These are phyloP conservation scores for bread wheat (Triticum aestivum) DNA, from an alignment of 176 grass and related monocot genomes.

Conservation along the genomic window DNA sequence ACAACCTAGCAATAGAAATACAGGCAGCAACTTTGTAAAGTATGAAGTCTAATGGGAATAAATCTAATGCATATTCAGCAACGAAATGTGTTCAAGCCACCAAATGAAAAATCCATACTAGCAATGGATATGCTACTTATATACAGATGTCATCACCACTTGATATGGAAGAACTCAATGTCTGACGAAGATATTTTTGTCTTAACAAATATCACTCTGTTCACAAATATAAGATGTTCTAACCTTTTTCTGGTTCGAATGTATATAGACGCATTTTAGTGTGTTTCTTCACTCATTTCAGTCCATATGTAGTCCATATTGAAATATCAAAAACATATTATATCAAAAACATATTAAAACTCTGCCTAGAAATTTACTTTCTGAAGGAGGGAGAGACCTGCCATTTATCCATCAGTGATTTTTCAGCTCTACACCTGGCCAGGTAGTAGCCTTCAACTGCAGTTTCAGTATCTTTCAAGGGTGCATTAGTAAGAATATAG, in stretches of 20 bases:
- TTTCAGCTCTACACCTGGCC: slow-evolving; percentile 75
- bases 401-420: slow-evolving; percentile 64
- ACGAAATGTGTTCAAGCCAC: neutral
- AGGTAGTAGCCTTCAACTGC: slow-evolving; percentile 72
- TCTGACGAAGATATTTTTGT: neutral
- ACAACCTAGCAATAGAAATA: slow-evolving; percentile 59
- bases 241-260: no score
- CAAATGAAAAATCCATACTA: neutral
- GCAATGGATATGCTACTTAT: neutral
- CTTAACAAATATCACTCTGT: neutral
- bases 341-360: neutral
- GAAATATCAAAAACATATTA: no score
- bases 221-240: no score
- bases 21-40: neutral
- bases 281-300: no score
- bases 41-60: neutral
- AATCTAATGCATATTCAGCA: neutral
- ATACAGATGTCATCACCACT: neutral
- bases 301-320: no score
- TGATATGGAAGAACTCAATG: neutral
- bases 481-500: slow-evolving; percentile 94
- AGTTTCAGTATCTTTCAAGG: slow-evolving; percentile 33
- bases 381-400: slow-evolving; percentile 51
- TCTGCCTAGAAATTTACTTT: neutral
- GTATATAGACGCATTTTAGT: no score